These are phyloP conservation scores for Pseudotulostoma volvatum DNA, from an alignment of 495 filamentous ascomycete species.

Conservation along the genomic window DNA sequence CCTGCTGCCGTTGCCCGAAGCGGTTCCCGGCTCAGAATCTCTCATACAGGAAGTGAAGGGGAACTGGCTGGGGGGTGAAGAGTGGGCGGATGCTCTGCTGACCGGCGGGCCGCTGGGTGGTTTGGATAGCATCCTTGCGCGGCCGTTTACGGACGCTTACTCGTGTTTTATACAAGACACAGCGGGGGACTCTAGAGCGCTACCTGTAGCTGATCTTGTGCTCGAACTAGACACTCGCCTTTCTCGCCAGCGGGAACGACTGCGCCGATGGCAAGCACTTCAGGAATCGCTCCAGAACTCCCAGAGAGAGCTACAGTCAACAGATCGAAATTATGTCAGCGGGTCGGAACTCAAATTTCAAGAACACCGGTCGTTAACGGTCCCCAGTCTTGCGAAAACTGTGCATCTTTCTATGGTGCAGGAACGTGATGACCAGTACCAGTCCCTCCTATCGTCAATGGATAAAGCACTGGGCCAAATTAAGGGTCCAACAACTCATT, in stretches of 20 bases:
- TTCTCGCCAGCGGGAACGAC: constrained; percentile 40
- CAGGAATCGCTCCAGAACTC: constrained; percentile 22
- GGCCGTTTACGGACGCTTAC: constrained; percentile 53
- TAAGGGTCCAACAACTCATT: constrained; percentile 35
- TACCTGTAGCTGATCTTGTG: constrained; percentile 22
- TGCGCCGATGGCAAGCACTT: constrained; percentile 60
- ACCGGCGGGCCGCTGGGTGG: constrained; percentile 42
- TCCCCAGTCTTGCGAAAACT: constrained; percentile 27
- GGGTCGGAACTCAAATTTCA: constrained; percentile 15
- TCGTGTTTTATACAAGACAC: constrained; percentile 37
- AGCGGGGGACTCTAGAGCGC: constrained; percentile 31
- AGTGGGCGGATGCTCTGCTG: constrained; percentile 51
- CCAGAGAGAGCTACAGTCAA: constrained; percentile 7
- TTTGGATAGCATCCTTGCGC: constrained; percentile 46
- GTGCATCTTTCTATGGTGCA: constrained; percentile 21
- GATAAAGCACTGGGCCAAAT: constrained; percentile 35
- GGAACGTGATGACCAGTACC: constrained; percentile 32
- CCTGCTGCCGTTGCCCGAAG: constrained; percentile 10
- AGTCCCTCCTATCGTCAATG: constrained; percentile 38
- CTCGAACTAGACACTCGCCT: constrained; percentile 47
- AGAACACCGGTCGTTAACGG: constrained; percentile 24
- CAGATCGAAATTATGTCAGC: constrained; percentile 6
- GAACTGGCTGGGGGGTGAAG: constrained; percentile 59
- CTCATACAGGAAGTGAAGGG: constrained; percentile 37
- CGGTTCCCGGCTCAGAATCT: constrained; percentile 19